Conservation (phyloP, 768 basidiomycete genomes). For the Guyanaporus albipodus region DNA sequence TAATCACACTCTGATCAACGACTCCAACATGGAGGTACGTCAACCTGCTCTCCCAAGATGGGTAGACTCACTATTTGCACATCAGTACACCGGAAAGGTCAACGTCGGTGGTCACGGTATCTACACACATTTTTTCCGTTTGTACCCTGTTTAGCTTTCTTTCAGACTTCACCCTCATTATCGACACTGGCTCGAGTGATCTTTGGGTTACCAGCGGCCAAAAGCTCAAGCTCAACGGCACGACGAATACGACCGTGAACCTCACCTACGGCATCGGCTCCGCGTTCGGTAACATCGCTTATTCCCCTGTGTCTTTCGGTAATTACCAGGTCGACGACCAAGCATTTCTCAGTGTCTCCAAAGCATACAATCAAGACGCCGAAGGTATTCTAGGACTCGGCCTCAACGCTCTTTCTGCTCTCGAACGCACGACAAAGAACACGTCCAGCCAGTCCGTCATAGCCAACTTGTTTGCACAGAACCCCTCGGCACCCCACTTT, state of each 20-base stretch:
- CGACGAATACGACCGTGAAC: slow-evolving; percentile 29
- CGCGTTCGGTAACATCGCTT: slow-evolving; percentile 35
- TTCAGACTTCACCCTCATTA: slow-evolving; percentile 25
- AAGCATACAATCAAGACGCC: slow-evolving; percentile 8
- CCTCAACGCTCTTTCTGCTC: slow-evolving; percentile 21
- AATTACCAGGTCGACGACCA: slow-evolving; percentile 29
- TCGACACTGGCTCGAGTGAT: slow-evolving; percentile 32
- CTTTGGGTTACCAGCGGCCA: slow-evolving; percentile 21
- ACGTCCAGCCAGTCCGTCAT: slow-evolving; percentile 30
- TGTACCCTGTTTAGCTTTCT: neutral
- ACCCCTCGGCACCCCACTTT: slow-evolving; percentile 34
- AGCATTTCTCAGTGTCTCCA: slow-evolving; percentile 24
- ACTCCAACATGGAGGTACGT: slow-evolving; percentile 28
- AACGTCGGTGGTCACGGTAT: slow-evolving; percentile 30
- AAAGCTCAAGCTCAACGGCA: slow-evolving; percentile 27
- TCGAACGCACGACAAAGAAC: slow-evolving; percentile 19
- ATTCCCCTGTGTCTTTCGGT: slow-evolving; percentile 35
- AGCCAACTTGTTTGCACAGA: slow-evolving; percentile 37
- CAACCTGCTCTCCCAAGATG: neutral
- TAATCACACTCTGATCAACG: slow-evolving; percentile 23
- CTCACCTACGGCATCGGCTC: slow-evolving; percentile 39
- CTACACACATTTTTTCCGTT: neutral
- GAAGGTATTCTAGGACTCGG: slow-evolving; percentile 29
- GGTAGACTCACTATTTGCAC: neutral
- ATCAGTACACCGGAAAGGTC: slow-evolving; percentile 27